These are phyloP conservation scores for Tilletia walkeri DNA, from an alignment of 1,284 basidiomycete species.

Conservation along the genomic window DNA sequence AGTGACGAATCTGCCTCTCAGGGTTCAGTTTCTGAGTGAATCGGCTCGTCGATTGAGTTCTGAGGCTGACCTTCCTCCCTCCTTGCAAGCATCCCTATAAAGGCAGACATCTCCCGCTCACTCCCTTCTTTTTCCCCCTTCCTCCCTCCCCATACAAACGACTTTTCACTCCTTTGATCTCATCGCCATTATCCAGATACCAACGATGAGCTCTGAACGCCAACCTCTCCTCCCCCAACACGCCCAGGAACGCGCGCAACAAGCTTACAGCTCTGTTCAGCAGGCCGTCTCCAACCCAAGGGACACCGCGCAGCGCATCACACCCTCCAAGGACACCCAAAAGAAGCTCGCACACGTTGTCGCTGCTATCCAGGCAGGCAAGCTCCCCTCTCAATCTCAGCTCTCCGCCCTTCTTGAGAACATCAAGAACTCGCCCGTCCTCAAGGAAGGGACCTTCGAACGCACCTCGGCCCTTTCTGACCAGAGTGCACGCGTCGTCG, in stretches of 20 bases:
- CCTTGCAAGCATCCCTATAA: too few species aligned
- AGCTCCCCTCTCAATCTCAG: conserved; percentile 38
- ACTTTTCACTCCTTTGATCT: too few species aligned
- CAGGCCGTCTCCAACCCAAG: conserved; percentile 6
- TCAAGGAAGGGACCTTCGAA: conserved; percentile 33
- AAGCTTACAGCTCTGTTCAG: neutral
- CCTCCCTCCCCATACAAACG: too few species aligned
- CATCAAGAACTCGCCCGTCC: conserved; percentile 35
- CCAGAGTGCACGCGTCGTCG: conserved; percentile 33
- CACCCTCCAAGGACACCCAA: conserved; percentile 11
- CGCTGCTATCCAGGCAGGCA: conserved; percentile 38
- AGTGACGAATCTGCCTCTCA: too few species aligned
- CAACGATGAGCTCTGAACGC: neutral
- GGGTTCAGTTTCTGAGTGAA: too few species aligned
- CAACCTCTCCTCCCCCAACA: neutral
- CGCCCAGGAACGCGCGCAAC: neutral
- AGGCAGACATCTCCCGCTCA: too few species aligned
- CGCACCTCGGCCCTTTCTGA: conserved; percentile 37
- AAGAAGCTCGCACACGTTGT: conserved; percentile 32
- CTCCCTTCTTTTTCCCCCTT: too few species aligned
- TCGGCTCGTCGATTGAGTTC: too few species aligned
- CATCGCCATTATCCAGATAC: too few species aligned
- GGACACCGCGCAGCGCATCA: neutral
- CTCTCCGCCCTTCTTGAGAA: conserved; percentile 34
- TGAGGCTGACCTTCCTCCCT: too few species aligned